A percentile compares a stretch with the other conserved stretches of the same genome.
Evolutionary conservation across 768 basidiomycete species (phyloP).

Genomic region (Rhodotorula diobovata): DNA sequence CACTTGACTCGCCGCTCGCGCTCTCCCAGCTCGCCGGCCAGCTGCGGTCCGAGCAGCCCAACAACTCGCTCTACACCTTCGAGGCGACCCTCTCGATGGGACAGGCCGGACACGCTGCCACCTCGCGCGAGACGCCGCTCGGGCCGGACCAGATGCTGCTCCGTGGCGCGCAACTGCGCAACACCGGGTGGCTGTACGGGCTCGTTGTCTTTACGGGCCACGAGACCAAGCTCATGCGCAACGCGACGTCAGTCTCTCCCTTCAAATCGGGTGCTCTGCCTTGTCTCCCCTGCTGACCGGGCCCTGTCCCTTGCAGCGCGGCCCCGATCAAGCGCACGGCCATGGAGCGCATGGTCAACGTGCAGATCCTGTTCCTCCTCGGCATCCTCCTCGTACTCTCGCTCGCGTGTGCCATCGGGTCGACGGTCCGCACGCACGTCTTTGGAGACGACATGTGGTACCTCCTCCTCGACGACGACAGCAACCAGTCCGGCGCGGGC

Average conservation of each 20-base stretch:
- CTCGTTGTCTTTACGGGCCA: constrained; percentile 91
- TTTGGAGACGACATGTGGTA: constrained; percentile 87
- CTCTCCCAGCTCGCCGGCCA: constrained; percentile 71
- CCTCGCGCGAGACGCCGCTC: constrained; percentile 59
- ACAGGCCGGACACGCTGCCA: constrained; percentile 49
- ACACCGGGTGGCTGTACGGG: constrained; percentile 95
- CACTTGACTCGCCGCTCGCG: constrained; percentile 70
- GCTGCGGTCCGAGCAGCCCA: constrained; percentile 90
- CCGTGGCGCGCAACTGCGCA: constrained; percentile 89
- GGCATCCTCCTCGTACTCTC: constrained; percentile 79
- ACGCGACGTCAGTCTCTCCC: constrained; percentile 98
- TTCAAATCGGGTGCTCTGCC: constrained; percentile 48
- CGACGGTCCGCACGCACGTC: constrained; percentile 87
- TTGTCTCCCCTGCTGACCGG: constrained; percentile 12
- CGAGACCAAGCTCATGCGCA: constrained; percentile 96
- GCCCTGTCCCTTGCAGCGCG: constrained; percentile 55
- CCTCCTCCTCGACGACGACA: constrained; percentile 57
- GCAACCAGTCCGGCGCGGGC: constrained; percentile 51
- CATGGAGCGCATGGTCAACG: constrained; percentile 91
- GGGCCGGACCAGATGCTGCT: constrained; percentile 92
- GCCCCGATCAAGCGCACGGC: constrained; percentile 95
- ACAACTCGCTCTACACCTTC: constrained; percentile 94
- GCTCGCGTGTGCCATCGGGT: constrained; percentile 84
- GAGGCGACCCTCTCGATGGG: constrained; percentile 59
- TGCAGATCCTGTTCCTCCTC: constrained; percentile 93